phyloP scores from a whole-genome alignment of 2,329 filamentous ascomycete species.

The Tolypocladium pustulatum region DNA sequence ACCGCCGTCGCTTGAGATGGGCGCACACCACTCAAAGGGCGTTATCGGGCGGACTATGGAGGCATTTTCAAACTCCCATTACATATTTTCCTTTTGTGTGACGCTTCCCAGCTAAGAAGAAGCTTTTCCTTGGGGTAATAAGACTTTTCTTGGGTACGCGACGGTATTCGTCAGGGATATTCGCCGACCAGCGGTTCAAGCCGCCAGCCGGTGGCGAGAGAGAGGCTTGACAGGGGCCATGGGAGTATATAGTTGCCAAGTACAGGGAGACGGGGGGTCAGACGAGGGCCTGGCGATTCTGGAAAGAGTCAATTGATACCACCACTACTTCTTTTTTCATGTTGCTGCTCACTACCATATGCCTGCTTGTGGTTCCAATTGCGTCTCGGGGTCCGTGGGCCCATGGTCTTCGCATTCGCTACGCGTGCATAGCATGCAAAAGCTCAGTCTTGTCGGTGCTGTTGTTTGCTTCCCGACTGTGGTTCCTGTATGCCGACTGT shows the following conservation, averaged over 20 bases:
- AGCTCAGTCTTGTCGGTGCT: no score
- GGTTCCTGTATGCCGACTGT: no score
- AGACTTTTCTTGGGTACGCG: neutral
- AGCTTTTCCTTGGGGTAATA: no score
- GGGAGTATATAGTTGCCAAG: neutral
- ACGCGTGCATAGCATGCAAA: no score
- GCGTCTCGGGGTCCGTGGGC: no score
- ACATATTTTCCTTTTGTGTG: neutral
- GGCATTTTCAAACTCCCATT: neutral
- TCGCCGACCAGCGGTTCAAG: neutral
- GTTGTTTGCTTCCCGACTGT: no score
- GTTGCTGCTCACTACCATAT: neutral
- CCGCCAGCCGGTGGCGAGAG: neutral
- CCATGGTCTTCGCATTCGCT: no score
- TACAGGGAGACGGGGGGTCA: neutral
- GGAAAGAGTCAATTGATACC: conserved; percentile 7
- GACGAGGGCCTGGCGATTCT: neutral
- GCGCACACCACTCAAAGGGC: neutral
- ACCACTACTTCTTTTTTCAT: conserved; percentile 1
- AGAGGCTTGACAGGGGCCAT: neutral
- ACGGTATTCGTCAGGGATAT: neutral
- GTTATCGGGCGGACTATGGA: neutral
- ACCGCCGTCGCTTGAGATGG: neutral
- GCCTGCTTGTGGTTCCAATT: neutral
- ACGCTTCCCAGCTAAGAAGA: neutral